Conservation (phyloP, 2,329 filamentous ascomycete species). For the Epichloe gansuensis region DNA sequence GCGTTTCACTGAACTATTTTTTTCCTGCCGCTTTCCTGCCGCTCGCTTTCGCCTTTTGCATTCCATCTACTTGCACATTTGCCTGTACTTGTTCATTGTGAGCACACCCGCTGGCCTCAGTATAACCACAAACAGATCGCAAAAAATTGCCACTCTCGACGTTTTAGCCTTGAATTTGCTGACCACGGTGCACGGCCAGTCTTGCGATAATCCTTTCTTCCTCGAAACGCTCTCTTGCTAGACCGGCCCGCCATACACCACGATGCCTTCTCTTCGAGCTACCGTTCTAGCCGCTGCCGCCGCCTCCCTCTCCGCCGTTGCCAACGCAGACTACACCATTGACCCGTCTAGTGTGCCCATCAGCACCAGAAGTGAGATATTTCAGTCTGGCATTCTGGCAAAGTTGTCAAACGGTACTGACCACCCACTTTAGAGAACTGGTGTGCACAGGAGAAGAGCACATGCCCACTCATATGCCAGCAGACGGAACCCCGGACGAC, state of each 20-base stretch:
- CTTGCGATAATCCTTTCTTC: not conserved
- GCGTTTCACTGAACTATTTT: not conserved
- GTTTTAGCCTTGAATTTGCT: not conserved
- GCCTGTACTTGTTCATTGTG: not conserved
- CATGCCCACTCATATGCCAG: slow-evolving; percentile 62
- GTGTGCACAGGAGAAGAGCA: slow-evolving; percentile 50
- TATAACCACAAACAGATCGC: not conserved
- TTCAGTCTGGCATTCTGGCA: not conserved
- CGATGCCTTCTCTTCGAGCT: slow-evolving; percentile 44
- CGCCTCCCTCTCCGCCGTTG: slow-evolving; percentile 34
- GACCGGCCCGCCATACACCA: slow-evolving; percentile 8
- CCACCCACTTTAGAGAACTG: slow-evolving; percentile 36
- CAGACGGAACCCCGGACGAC: slow-evolving; percentile 42
- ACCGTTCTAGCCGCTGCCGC: slow-evolving; percentile 42
- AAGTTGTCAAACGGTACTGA: slow-evolving; percentile 11
- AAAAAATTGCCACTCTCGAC: not conserved
- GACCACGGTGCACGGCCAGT: not conserved
- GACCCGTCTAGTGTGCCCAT: slow-evolving; percentile 48
- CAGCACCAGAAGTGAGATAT: slow-evolving; percentile 35
- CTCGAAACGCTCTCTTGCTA: not conserved
- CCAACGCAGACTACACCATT: slow-evolving; percentile 47
- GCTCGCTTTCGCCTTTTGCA: not conserved
- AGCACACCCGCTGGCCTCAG: not conserved
- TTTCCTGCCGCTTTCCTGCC: not conserved
- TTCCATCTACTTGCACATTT: not conserved